Evolutionary conservation across 1,284 basidiomycete species (phyloP), one percentile per base, ranked within the genome.

Genomic region (Leccinum angustisporum): DNA sequence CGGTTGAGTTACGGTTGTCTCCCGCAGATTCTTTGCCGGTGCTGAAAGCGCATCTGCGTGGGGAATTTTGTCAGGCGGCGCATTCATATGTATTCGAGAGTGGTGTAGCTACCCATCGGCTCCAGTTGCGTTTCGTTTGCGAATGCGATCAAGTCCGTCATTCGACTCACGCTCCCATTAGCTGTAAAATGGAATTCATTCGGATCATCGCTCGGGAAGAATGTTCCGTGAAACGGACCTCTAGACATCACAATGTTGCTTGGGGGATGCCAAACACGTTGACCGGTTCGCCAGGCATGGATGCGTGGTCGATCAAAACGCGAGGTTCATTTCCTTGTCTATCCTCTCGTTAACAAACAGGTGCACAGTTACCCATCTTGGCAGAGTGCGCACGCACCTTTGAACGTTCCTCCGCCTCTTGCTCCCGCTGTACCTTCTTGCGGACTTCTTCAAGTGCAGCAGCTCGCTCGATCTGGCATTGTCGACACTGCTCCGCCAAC

Each of bases 191-290:
- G 43, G 56, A 60, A 38, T 36, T 46, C 5, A 62, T 63, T 61
- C 33, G 13, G 5, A 61, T 63, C 43, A 30, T 58, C 34, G 27
- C 48, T 43, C 51, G 21, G 51, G 14, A 33, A 48, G 34, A 48
- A 60, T 13, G 27, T 16, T 21, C n/a, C 40, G 18, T 18, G 33
- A 27, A 56, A 70, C 76, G 57, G 58, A 91, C 88, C 82, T 92
- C 90, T 34, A 92, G 77, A 80, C 90, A 91, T 62, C 91, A 80
- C 91, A 92, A 92, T 18, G 91, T 91, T 3, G 90, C 89, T 70
- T 92, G 90, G 2, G 90, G 90, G 58, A 92, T 90, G 3, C 90
- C 90, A 75, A 92, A 92, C 36, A 87, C 88, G 68, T 92, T 92
- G 58, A 92, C 88, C 8, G 90, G 91, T 69, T 91, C 90, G 9